Evolutionary conservation across 1,139 yeast species (phyloP), one percentile per base, ranked within the genome.

Genomic region (Candida sp.): DNA sequence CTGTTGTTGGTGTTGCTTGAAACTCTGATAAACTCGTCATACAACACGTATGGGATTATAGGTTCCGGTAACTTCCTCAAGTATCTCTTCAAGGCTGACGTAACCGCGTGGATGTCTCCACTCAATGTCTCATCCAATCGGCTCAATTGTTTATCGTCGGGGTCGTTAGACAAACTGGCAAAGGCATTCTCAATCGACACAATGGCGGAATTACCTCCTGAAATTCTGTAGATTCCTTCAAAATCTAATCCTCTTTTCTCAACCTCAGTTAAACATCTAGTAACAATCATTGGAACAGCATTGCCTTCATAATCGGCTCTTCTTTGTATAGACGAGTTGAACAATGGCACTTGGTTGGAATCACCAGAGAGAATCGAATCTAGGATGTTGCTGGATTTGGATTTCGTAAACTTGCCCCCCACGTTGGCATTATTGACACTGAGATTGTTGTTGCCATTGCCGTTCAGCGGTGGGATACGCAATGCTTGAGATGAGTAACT

Each of bases 221-320:
- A 88, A 57, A 93, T 88, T 60, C 99, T 80, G 71, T 94, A 94
- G 39, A 94, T 81, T 5, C 99, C 99, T 68, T 93, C 98, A 65
- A 78, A 73, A 45, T 78, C 84, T 59, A 90, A 65, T 7, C 96
- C 93, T 56, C 92, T 74, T 42, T 67, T 65, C 69, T 93, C 97
- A 46, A 94, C 91, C 61, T 88, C 96, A 37, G 75, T 73, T n/a
- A 92, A 70, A 69, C 98, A 91, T 51, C 85, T 77, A 9, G 86
- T 75, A 9, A 94, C 80, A 42, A 94, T 83, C 54, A 83, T 68
- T 5, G 99, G 99, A 7, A 91, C 78, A 3, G 66, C 58, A 25
- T 80, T 73, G 22, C 80, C 78, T 63, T 94, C 98, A 56, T 71
- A 78, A 17, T 72, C 72, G 7, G 90, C 77, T 50, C 93, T 73